Evolutionary conservation across 148 eudicot genomes (phyloP).

Genomic region (Rhododendron ovatum): DNA sequence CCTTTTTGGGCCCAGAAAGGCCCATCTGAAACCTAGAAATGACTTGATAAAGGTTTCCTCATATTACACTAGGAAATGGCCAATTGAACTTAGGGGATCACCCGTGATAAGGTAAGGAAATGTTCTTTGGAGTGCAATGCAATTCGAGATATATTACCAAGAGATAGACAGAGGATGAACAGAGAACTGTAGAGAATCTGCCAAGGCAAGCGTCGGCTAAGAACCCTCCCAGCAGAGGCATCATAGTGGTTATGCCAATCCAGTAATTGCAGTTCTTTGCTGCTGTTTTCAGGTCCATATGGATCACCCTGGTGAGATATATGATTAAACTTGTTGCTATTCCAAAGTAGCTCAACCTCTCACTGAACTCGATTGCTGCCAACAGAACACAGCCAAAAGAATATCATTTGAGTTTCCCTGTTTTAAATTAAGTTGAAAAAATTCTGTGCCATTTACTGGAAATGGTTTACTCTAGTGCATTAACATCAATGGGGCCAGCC

Average conservation of each 20-base stretch:
- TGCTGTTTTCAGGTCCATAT: conserved; percentile 69
- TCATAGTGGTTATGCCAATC: conserved; percentile 72
- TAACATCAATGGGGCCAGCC: not conserved
- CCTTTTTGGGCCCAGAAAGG: not conserved
- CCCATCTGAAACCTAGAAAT: not conserved
- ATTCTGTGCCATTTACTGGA: not conserved
- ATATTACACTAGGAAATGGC: not conserved
- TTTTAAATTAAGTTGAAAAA: not conserved
- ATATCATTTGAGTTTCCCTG: not conserved
- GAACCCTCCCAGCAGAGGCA: conserved; percentile 78
- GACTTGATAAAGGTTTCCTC: not conserved
- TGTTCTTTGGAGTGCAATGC: not conserved
- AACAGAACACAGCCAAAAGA: not conserved
- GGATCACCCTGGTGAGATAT: conserved; percentile 68
- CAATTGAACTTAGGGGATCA: not conserved
- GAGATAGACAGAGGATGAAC: conserved; percentile 51
- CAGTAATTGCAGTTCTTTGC: conserved; percentile 65
- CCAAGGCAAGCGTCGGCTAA: conserved; percentile 79
- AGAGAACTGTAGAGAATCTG: conserved; percentile 53
- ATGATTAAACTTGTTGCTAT: conserved; percentile 69
- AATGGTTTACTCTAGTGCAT: not conserved
- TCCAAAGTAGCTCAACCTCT: conserved; percentile 80
- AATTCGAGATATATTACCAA: conserved; percentile 31
- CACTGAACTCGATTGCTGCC: conserved; percentile 87
- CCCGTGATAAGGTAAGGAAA: not conserved